Conservation (phyloP, 139 green algal species). For the Eudorina sp. region DNA sequence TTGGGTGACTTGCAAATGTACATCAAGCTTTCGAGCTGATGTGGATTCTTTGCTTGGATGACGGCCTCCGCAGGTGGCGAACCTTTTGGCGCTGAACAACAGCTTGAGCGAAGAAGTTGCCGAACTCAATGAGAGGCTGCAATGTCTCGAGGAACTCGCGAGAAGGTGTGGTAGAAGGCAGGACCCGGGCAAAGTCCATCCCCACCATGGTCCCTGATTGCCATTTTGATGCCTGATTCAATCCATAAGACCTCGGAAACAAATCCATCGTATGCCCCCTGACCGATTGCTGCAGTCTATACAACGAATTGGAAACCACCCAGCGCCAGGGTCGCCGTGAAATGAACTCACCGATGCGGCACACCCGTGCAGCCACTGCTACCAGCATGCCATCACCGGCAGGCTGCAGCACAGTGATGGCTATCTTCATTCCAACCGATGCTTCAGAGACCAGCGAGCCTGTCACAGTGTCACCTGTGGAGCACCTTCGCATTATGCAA, state of each 20-base stretch:
- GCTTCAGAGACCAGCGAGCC: background rate
- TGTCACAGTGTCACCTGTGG: background rate
- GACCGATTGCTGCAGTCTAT: slow-evolving; percentile 12
- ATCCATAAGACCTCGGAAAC: too few relatives aligned
- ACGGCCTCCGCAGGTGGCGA: background rate
- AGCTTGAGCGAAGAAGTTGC: background rate
- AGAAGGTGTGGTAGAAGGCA: background rate
- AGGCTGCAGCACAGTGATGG: background rate
- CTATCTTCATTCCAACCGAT: background rate
- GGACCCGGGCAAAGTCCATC: too few relatives aligned
- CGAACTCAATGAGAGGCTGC: slow-evolving; percentile 11
- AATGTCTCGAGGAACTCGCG: slow-evolving; percentile 11
- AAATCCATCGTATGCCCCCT: too few relatives aligned
- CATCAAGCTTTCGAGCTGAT: background rate
- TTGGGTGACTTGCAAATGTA: background rate
- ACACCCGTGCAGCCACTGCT: background rate
- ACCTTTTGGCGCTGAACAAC: background rate
- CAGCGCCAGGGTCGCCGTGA: background rate
- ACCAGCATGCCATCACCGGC: background rate
- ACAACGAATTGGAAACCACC: slow-evolving; percentile 9
- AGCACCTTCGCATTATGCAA: background rate
- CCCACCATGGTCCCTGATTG: too few relatives aligned
- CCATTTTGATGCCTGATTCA: too few relatives aligned
- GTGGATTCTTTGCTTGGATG: background rate
- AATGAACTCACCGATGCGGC: background rate